Conservation (phyloP, 805 yeast species). For the Lachancea sp. region DNA sequence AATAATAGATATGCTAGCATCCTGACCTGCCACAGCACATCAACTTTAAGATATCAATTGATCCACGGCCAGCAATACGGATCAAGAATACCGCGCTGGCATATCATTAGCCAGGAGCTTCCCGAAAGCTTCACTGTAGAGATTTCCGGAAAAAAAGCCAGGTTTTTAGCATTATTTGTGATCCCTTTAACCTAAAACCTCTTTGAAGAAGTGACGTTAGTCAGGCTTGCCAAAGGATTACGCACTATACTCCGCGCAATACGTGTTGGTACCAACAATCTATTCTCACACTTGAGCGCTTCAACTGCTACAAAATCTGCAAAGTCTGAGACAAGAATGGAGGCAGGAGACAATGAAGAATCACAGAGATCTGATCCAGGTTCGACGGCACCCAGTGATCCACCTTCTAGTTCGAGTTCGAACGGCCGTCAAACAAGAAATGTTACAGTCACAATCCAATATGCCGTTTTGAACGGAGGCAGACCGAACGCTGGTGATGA, state of each 20-base stretch:
- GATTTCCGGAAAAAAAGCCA: neutral
- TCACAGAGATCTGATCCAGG: conserved; percentile 1
- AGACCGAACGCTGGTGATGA: conserved; percentile 1
- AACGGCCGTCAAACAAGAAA: conserved; percentile 16
- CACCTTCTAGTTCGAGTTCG: neutral
- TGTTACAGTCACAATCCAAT: conserved; percentile 28
- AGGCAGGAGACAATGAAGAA: neutral
- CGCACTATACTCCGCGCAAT: neutral
- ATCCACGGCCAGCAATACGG: too few relatives aligned
- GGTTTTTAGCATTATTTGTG: neutral
- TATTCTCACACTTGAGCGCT: neutral
- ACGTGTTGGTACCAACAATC: neutral
- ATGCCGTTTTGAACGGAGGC: conserved; percentile 21
- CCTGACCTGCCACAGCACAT: too few relatives aligned
- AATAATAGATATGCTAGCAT: neutral
- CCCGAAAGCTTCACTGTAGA: neutral
- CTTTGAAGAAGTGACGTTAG: neutral
- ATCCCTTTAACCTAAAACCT: neutral
- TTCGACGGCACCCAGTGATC: neutral
- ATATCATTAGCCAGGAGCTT: neutral
- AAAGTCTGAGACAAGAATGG: neutral
- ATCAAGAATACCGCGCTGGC: neutral
- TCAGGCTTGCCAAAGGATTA: neutral
- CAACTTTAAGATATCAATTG: too few relatives aligned
- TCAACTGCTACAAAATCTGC: neutral